A percentile compares a stretch with the other conserved stretches of the same genome.
Conservation (phyloP, 305 asterid genomes). For the Fraxinus nigra region DNA sequence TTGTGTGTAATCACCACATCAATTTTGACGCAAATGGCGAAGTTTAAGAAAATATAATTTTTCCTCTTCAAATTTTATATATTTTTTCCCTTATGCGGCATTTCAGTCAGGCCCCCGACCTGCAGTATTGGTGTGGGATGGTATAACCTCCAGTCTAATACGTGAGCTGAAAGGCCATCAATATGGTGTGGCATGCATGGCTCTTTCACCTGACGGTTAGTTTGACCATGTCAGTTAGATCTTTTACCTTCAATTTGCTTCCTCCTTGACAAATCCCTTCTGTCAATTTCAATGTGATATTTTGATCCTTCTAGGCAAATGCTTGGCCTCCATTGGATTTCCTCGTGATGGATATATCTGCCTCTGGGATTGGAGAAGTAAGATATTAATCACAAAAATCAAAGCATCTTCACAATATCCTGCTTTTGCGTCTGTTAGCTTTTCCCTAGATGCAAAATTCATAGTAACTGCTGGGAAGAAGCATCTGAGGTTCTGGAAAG, state of each 20-base stretch:
- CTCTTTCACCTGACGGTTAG: conserved; percentile 69
- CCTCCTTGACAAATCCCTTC: conserved; percentile 1
- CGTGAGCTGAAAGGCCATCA: conserved; percentile 59
- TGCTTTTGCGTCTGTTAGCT: conserved; percentile 43
- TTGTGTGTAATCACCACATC: not conserved
- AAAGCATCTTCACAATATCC: conserved; percentile 47
- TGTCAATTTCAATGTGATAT: conserved; percentile 11
- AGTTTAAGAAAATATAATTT: conserved; percentile 2
- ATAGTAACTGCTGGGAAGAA: conserved; percentile 53
- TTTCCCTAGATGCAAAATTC: conserved; percentile 50
- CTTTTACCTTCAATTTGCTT: not conserved
- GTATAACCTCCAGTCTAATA: conserved; percentile 32
- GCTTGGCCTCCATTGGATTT: conserved; percentile 55
- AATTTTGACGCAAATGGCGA: not conserved
- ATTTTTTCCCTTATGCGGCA: conserved; percentile 11
- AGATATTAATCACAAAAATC: conserved; percentile 43
- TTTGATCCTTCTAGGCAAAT: conserved; percentile 40
- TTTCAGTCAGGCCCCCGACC: conserved; percentile 61
- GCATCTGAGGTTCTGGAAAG: conserved; percentile 57
- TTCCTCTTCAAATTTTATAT: not conserved
- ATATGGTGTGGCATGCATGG: conserved; percentile 60
- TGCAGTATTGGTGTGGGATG: conserved; percentile 55
- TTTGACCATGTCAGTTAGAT: conserved; percentile 21
- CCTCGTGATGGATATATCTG: conserved; percentile 58
- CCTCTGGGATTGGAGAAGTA: conserved; percentile 56